A percentile compares a stretch with the other conserved stretches of the same genome.
phyloP scores from a whole-genome alignment of 257 asterid genomes.

The Cordia subcordata region DNA sequence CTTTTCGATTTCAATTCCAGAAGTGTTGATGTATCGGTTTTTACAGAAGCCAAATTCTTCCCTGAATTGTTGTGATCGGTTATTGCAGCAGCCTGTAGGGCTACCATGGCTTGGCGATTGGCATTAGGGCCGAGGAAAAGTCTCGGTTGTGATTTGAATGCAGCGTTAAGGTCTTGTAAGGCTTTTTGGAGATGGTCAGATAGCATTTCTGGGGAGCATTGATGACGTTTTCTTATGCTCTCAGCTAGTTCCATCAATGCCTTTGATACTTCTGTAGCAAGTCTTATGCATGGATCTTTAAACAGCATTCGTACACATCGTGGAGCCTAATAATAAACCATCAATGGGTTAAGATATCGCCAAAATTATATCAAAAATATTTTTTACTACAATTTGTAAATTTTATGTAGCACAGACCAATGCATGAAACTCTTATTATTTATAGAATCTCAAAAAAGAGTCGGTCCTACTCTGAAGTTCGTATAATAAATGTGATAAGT shows the following conservation, averaged over 20 bases:
- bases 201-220: constrained; percentile 62
- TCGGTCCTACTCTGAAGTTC: too few relatives aligned
- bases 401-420: too few relatives aligned
- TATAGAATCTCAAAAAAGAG: too few relatives aligned
- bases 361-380: too few relatives aligned
- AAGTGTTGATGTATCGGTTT: constrained; percentile 61
- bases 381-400: too few relatives aligned
- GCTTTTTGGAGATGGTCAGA: constrained; percentile 88
- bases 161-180: constrained; percentile 67
- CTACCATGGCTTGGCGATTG: constrained; percentile 28
- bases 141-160: constrained; percentile 67
- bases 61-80: constrained; percentile 18
- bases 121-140: constrained; percentile 54
- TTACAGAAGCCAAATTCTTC: constrained; percentile 36
- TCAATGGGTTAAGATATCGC: background rate
- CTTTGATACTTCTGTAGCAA: constrained; percentile 70
- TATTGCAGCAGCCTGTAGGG: constrained; percentile 28
- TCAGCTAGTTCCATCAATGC: constrained; percentile 63
- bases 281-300: constrained; percentile 69
- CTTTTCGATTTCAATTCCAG: constrained; percentile 49
- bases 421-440: too few relatives aligned
- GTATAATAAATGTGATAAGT: too few relatives aligned
- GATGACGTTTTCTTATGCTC: constrained; percentile 64
- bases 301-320: constrained; percentile 57
- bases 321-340: constrained; percentile 49